A percentile compares a stretch with the other conserved stretches of the same genome.
Conservation (phyloP, 805 yeast species). For the Candida awuae region DNA sequence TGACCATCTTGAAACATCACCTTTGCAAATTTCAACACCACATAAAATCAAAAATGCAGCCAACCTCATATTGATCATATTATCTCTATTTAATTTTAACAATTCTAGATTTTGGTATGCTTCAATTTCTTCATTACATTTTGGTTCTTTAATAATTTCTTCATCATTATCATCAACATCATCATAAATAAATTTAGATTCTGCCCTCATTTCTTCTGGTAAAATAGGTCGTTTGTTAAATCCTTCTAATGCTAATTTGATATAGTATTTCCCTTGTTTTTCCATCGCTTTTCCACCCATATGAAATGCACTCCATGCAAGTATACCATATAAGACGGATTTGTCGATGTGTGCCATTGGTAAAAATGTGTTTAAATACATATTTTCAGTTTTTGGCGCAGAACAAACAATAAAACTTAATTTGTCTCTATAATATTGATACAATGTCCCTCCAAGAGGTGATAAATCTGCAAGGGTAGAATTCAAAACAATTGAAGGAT, state of each 20-base stretch:
- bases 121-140: slow-evolving; percentile 11
- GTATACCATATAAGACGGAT: slow-evolving; percentile 43
- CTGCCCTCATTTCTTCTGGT: slow-evolving; percentile 17
- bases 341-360: slow-evolving; percentile 47
- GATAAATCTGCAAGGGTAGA: slow-evolving; percentile 26
- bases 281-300: slow-evolving; percentile 37
- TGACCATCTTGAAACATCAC: slow-evolving; percentile 74
- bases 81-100: slow-evolving; percentile 22
- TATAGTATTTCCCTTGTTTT: slow-evolving; percentile 41
- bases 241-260: slow-evolving; percentile 39
- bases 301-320: slow-evolving; percentile 52
- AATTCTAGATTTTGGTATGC: slow-evolving; percentile 6
- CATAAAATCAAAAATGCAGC: slow-evolving; percentile 63
- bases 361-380: slow-evolving; percentile 42
- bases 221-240: slow-evolving; percentile 28
- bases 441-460: slow-evolving; percentile 30
- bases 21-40: slow-evolving; percentile 78
- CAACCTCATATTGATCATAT: slow-evolving; percentile 36
- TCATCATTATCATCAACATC: slow-evolving; percentile 23
- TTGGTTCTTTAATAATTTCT: slow-evolving; percentile 13
- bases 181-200: slow-evolving; percentile 20
- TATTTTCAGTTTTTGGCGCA: slow-evolving; percentile 43
- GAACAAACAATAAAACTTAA: slow-evolving; percentile 37
- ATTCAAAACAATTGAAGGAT: slow-evolving; percentile 25
- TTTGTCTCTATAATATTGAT: slow-evolving; percentile 40